Evolutionary conservation across 1,284 basidiomycete species (phyloP).

Genomic region (Ustilago crameri): DNA sequence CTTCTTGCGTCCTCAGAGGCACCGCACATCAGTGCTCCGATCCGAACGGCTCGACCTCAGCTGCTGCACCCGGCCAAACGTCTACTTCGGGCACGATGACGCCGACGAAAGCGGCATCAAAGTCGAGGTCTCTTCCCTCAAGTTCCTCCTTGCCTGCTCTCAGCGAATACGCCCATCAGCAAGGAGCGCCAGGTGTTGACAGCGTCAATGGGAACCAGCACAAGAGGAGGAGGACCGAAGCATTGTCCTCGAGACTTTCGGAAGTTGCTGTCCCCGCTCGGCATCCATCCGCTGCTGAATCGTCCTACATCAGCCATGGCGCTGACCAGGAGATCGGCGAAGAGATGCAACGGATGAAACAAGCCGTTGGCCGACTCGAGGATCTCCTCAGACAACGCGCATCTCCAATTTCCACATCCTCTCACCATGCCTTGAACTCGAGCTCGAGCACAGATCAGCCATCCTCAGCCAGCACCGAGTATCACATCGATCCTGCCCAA

Average conservation of each 20-base stretch:
- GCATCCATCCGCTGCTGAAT: neutral
- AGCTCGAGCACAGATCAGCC: too few relatives aligned
- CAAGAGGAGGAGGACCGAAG: slow-evolving; percentile 17
- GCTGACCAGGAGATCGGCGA: slow-evolving; percentile 9
- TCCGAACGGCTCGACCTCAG: slow-evolving; percentile 7
- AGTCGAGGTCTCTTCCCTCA: slow-evolving; percentile 7
- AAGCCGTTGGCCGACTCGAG: slow-evolving; percentile 27
- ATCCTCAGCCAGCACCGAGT: neutral
- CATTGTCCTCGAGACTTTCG: neutral
- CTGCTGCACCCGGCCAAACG: slow-evolving; percentile 1
- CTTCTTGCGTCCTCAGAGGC: slow-evolving; percentile 34
- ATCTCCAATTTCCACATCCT: neutral
- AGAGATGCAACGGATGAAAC: slow-evolving; percentile 25
- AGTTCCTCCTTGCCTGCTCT: slow-evolving; percentile 16
- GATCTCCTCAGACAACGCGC: slow-evolving; percentile 9
- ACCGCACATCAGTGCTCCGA: slow-evolving; percentile 27
- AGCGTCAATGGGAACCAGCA: slow-evolving; percentile 4
- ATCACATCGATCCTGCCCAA: slow-evolving; percentile 7
- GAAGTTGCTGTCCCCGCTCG: neutral
- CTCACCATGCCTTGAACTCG: neutral
- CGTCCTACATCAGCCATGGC: too few relatives aligned
- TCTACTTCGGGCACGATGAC: slow-evolving; percentile 6
- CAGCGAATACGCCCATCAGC: neutral
- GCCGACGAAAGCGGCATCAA: neutral
- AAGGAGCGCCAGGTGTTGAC: neutral